These are phyloP conservation scores for Fraxinus pennsylvanica DNA, from an alignment of 257 asterid species.

Conservation along the genomic window DNA sequence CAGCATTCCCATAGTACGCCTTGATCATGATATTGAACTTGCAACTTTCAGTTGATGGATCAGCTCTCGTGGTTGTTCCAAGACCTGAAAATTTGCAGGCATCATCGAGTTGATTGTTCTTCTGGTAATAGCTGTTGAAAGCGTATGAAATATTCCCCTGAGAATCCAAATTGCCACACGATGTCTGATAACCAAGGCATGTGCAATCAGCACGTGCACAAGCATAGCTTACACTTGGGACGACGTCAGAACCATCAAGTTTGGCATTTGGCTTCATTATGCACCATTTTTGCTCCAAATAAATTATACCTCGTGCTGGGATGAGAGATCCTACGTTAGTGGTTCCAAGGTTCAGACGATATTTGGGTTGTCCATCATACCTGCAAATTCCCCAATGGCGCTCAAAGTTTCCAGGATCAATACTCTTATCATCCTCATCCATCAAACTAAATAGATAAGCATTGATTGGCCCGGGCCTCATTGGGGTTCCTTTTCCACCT, in stretches of 20 bases:
- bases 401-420: conserved; percentile 74
- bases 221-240: conserved; percentile 67
- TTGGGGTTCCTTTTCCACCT: conserved; percentile 68
- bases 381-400: conserved; percentile 75
- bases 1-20: conserved; percentile 53
- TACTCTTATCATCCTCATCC: conserved; percentile 79
- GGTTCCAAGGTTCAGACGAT: conserved; percentile 64
- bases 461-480: conserved; percentile 68
- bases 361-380: conserved; percentile 68
- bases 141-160: conserved; percentile 63
- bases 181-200: conserved; percentile 61
- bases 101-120: conserved; percentile 52
- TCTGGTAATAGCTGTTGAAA: conserved; percentile 78
- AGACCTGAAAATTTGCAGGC: conserved; percentile 73
- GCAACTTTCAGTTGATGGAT: conserved; percentile 68
- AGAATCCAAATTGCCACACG: conserved; percentile 62
- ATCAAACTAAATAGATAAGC: conserved; percentile 74
- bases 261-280: conserved; percentile 54
- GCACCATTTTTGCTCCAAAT: conserved; percentile 65
- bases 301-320: conserved; percentile 46
- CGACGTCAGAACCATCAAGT: conserved; percentile 52
- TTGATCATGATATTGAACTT: conserved; percentile 55
- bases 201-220: conserved; percentile 79
- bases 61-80: conserved; percentile 58
- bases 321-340: conserved; percentile 44